Evolutionary conservation across 2,329 filamentous ascomycete genomes (phyloP), one percentile per base, ranked within the genome.

Genomic region (Fusarium sacchari): DNA sequence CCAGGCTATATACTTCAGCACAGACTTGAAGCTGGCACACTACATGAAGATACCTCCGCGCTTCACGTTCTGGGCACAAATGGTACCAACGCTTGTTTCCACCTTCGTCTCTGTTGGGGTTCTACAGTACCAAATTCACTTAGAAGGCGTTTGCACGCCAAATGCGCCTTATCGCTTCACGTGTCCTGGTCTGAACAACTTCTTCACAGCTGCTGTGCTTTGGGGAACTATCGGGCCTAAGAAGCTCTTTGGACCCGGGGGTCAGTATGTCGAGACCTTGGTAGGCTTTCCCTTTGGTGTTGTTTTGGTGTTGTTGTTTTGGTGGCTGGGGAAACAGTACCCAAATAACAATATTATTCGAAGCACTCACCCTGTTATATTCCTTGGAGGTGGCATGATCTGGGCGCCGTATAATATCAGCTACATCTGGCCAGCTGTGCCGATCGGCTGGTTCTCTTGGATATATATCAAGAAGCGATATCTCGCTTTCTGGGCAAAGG

Each of bases 401-500:
- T 85, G 83, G 81, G 81, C 84, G 0, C 85, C 83, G 0, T 87
- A 86, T 76, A 88, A 86, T 34, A 68, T 82, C 52, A 81, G 81
- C 18, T 88, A 87, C 73, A 76, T 84, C 42, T 85, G 83, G 81
- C 85, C 84, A 7, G 82, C 83, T 36, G 83, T 88, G 6, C 85
- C 84, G 7, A 80, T 88, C 20, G 86, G 84, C 9, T 86, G 81
- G 78, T 69, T 85, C 39, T 86, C 84, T 9, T 88, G 86, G 84
- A 79, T 87, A 32, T 88, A 83, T 73, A 75, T 86, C 67, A 85
- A 83, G 73, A 77, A 77, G 28, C 81, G 85, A 17, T 85, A 83
- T 73, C 81, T 86, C 32, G 82, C 78, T 7, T 84, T 87, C 71
- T 88, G 87, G 86, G 83, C 84, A 64, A 87, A 87, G 76, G 80